phyloP scores from a whole-genome alignment of 2,329 filamentous ascomycete species.

The Harringtonia aguacate region DNA sequence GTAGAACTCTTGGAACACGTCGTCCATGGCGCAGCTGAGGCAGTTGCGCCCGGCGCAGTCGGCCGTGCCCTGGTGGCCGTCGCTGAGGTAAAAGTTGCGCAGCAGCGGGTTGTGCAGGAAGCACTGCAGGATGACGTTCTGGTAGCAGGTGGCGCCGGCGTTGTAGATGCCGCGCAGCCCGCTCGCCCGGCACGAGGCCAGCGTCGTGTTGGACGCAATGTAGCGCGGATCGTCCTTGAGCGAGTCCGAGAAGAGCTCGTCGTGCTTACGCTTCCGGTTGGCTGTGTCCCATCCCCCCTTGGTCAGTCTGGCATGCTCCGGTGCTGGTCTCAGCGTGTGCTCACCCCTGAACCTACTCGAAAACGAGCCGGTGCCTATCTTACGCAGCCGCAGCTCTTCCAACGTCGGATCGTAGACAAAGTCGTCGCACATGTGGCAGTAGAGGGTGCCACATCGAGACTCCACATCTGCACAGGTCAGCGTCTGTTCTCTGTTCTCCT shows the following conservation, averaged over 20 bases:
- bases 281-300: too few relatives aligned
- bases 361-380: slow-evolving; percentile 56
- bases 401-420: slow-evolving; percentile 74
- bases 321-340: too few relatives aligned
- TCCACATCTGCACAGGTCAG: slow-evolving; percentile 53
- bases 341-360: slow-evolving; percentile 42
- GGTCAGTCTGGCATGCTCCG: too few relatives aligned
- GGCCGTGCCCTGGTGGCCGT: slow-evolving; percentile 71
- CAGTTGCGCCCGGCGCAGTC: slow-evolving; percentile 52
- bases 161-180: slow-evolving; percentile 92
- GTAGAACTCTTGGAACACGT: slow-evolving; percentile 65
- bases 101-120: slow-evolving; percentile 90
- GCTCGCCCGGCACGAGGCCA: slow-evolving; percentile 57
- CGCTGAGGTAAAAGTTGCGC: slow-evolving; percentile 82
- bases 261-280: slow-evolving; percentile 66
- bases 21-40: slow-evolving; percentile 60
- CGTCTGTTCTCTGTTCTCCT: background rate
- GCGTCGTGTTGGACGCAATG: slow-evolving; percentile 66
- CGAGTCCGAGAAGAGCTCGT: slow-evolving; percentile 55
- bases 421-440: slow-evolving; percentile 74
- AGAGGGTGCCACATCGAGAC: slow-evolving; percentile 62
- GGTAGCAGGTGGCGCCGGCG: slow-evolving; percentile 96
- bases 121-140: slow-evolving; percentile 90
- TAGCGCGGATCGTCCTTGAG: slow-evolving; percentile 64
- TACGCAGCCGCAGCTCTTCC: slow-evolving; percentile 62